Evolutionary conservation across 1,139 yeast species (phyloP), one percentile per base, ranked within the genome.

Genomic region (Pichia sp.): DNA sequence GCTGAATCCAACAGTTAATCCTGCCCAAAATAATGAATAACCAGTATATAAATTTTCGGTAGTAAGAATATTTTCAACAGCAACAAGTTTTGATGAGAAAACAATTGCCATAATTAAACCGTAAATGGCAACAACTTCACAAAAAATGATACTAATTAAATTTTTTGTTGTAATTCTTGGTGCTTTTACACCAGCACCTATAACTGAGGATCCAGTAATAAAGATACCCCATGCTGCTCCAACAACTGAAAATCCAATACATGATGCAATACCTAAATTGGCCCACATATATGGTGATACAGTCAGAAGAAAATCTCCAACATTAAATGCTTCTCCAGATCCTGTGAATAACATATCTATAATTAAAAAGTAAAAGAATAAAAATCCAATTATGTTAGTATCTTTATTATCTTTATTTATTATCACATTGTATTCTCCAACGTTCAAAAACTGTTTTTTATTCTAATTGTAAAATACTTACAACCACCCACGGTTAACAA

Each of bases 161-260:
- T 92, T 92, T 73, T 94, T 94, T 51, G 99, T 94, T 40, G 97
- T 90, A 64, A 94, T 94, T 63, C 97, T 74, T 41, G 98, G 98
- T 4, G 96, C 92, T 65, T 87, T 87, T 51, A 94, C 97, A 69
- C 98, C 98, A 5, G 98, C 98, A 55, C 99, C 99, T 51, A 94
- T 69, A 56, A 94, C 87, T 35, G 96, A 81, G 1, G 97, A 75
- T 35, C 99, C 99, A 1, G 97, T 92, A 51, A 94, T 78, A 65
- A 92, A 94, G 55, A 94, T 94, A 53, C 99, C 99, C 97, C 98
- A 92, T 11, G 98, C 98, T 22, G 98, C 98, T 37, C 98, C 99
- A 39, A 90, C 84, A 22, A 94, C 97, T 45, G 95, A 82, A 51
- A 94, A 74, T 12, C 98, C 97, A 58, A 94, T 89, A 67, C 98